A percentile compares a stretch with the other conserved stretches of the same genome.
Conservation (phyloP, 805 yeast species). For the Cyberlindnera bimundalis region DNA sequence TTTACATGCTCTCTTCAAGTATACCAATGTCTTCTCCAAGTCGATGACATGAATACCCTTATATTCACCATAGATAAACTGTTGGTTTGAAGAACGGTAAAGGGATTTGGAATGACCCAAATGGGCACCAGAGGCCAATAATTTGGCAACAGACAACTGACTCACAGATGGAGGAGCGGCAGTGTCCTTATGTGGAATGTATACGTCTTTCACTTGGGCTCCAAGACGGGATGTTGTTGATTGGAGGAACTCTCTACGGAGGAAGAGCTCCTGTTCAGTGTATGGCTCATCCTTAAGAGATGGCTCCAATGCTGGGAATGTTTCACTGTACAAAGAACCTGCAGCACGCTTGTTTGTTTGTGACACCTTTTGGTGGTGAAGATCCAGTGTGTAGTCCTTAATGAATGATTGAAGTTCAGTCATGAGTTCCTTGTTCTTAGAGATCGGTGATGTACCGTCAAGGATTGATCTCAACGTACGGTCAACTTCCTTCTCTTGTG, state of each 20-base stretch:
- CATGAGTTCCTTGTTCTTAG: slow-evolving; percentile 20
- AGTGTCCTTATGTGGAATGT: slow-evolving; percentile 65
- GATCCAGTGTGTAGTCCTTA: slow-evolving; percentile 21
- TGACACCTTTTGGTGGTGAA: slow-evolving; percentile 17
- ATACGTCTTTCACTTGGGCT: slow-evolving; percentile 55
- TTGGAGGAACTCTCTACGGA: slow-evolving; percentile 68
- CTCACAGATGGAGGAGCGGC: slow-evolving; percentile 53
- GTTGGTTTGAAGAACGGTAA: slow-evolving; percentile 80
- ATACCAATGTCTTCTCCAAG: slow-evolving; percentile 73
- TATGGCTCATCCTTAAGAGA: slow-evolving; percentile 63
- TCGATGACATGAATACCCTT: slow-evolving; percentile 91
- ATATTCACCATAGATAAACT: slow-evolving; percentile 82
- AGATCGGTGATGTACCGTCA: slow-evolving; percentile 19
- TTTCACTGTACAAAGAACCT: slow-evolving; percentile 16
- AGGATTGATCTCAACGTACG: slow-evolving; percentile 21
- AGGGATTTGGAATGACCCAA: slow-evolving; percentile 84
- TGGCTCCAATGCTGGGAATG: slow-evolving; percentile 61
- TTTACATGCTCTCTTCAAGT: slow-evolving; percentile 76
- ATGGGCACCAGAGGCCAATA: slow-evolving; percentile 92
- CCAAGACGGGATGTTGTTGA: slow-evolving; percentile 57
- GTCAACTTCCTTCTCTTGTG: slow-evolving; percentile 20
- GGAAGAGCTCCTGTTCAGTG: slow-evolving; percentile 69
- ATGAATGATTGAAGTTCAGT: slow-evolving; percentile 21
- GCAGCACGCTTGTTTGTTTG: slow-evolving; percentile 10
- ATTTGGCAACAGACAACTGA: slow-evolving; percentile 61